phyloP scores from a whole-genome alignment of 2,329 filamentous ascomycete genomes.

The Aspergillus hiratsukae region DNA sequence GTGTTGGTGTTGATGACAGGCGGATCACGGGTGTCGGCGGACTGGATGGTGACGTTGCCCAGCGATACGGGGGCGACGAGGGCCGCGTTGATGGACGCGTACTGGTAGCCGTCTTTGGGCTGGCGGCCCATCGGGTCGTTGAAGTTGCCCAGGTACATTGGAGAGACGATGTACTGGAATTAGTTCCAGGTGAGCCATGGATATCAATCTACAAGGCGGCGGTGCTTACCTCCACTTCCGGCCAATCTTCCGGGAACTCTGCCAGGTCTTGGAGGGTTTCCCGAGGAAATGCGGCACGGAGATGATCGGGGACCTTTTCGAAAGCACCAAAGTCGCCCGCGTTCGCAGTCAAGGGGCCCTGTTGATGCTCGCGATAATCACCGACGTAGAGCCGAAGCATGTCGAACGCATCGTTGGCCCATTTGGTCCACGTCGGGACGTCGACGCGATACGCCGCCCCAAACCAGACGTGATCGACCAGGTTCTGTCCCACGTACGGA shows the following conservation, averaged over 20 bases:
- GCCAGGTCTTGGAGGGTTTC: constrained; percentile 12
- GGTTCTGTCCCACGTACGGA: constrained; percentile 11
- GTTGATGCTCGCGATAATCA: background rate
- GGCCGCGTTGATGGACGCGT: constrained; percentile 4
- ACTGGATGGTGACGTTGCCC: constrained; percentile 8
- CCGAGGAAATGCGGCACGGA: constrained; percentile 6
- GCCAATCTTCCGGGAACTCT: constrained; percentile 31
- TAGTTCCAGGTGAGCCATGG: background rate
- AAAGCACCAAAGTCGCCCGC: constrained; percentile 15
- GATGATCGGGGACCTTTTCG: constrained; percentile 22
- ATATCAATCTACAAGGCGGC: background rate
- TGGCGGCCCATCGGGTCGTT: background rate
- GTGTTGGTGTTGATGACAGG: constrained; percentile 11
- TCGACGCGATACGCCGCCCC: constrained; percentile 5
- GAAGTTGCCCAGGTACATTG: constrained; percentile 2
- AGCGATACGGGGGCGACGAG: constrained; percentile 27
- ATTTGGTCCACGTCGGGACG: constrained; percentile 1
- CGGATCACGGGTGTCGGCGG: constrained; percentile 1
- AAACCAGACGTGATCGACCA: constrained; percentile 10
- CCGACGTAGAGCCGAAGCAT: background rate
- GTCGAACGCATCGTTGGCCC: background rate
- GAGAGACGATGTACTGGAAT: background rate
- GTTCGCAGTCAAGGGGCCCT: constrained; percentile 6
- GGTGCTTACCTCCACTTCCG: constrained; percentile 26
- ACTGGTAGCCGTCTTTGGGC: constrained; percentile 6